Evolutionary conservation across 345 rosid species (phyloP).

Genomic region (Eucalyptus curtisii): DNA sequence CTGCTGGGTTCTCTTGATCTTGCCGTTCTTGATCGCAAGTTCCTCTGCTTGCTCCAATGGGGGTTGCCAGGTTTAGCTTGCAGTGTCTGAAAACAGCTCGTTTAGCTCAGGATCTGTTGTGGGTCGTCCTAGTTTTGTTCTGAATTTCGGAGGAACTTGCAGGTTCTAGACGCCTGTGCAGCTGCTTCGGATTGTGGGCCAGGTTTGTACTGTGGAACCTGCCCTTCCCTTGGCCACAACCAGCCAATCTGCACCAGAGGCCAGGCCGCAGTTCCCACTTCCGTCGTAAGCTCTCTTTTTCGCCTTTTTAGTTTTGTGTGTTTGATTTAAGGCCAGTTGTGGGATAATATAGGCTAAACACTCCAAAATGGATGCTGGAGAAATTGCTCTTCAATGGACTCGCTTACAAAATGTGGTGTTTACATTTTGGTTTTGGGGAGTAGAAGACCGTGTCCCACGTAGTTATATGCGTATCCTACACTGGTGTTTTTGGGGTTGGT

Average conservation of each 20-base stretch:
- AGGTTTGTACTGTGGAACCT: conserved; percentile 80
- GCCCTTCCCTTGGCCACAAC: conserved; percentile 61
- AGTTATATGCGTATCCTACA: background rate
- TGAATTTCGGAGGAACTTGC: conserved; percentile 8
- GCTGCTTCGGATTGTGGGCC: conserved; percentile 57
- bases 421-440: background rate
- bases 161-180: conserved; percentile 65
- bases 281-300: conserved; percentile 37
- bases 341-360: background rate
- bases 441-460: background rate
- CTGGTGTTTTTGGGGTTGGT: background rate
- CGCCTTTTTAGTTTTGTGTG: background rate
- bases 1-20: conserved; percentile 17
- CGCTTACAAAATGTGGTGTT: background rate
- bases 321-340: background rate
- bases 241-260: conserved; percentile 85
- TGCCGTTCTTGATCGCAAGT: conserved; percentile 15
- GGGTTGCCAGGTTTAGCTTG: conserved; percentile 45
- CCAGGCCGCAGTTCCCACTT: conserved; percentile 65
- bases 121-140: background rate
- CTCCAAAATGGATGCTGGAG: background rate
- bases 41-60: conserved; percentile 50
- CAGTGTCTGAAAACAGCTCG: background rate
- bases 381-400: background rate
- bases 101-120: background rate